phyloP scores from a whole-genome alignment of 441 rosid genomes.

The Populus hybrid region DNA sequence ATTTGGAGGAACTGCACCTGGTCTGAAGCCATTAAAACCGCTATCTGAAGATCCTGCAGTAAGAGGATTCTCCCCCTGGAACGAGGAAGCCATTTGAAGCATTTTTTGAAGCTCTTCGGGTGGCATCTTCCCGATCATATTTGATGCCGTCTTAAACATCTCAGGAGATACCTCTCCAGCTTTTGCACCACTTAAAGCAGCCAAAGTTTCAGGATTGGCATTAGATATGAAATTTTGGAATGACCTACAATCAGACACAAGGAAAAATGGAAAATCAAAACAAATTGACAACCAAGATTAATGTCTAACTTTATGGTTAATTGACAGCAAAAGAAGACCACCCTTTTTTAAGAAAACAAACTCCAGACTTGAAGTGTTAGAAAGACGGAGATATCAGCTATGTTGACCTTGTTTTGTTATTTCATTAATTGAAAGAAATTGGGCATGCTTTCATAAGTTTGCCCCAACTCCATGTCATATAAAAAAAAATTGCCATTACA shows the following conservation, averaged over 20 bases:
- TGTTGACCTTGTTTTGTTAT: neutral
- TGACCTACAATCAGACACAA: slow-evolving; percentile 45
- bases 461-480: neutral
- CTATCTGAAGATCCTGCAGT: slow-evolving; percentile 30
- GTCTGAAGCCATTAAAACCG: no score
- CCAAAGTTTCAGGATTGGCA: slow-evolving; percentile 68
- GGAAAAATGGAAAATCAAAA: neutral
- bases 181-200: slow-evolving; percentile 67
- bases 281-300: neutral
- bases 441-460: neutral
- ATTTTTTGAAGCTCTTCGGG: slow-evolving; percentile 84
- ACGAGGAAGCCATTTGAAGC: slow-evolving; percentile 80
- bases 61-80: slow-evolving; percentile 52
- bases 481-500: neutral
- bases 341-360: neutral
- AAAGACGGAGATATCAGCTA: neutral
- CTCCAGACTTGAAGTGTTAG: neutral
- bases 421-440: neutral
- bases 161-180: slow-evolving; percentile 72
- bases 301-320: neutral
- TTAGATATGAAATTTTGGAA: slow-evolving; percentile 78
- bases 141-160: slow-evolving; percentile 77
- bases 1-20: slow-evolving; percentile 51
- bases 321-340: neutral
- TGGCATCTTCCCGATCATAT: slow-evolving; percentile 84